Base-by-base conservation (phyloP, 2,329 filamentous ascomycete species). In the Fulvia fulva region DNA sequence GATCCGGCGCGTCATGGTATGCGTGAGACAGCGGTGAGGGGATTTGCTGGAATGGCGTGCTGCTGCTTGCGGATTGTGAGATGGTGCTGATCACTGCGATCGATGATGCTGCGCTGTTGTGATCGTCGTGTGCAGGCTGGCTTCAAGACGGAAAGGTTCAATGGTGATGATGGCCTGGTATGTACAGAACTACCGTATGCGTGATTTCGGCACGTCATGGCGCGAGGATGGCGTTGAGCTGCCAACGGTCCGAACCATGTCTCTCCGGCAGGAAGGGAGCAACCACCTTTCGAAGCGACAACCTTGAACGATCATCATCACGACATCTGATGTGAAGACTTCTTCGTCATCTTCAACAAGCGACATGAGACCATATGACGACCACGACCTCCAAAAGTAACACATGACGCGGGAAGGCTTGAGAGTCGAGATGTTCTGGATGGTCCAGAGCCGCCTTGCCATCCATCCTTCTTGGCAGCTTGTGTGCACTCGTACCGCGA, bases 1-100 rank as follows among this genome's bases (percentile, higher is more conserved):
- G 19, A 77, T 71, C 60, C 75, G 73, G 34, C 78, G 73, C 61
- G 78, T 79, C 78, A 81, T 81, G 68, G 47, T 30, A 32, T 19
- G 46, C 16, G 16, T 14, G 28, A 19, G 21, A 41, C 5, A 26
- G 32, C 30, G 51, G 34, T 26, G 34, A 23, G 3, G 32, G 21
- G 21, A 32, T 32, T 1, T 32, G 28, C 2, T 32, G 8, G 28
- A 12, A 37, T 28, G 51, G 51, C 37, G 51, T 25, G 21, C 21
- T 41, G 28, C 37, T 37, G 32, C 8, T 5, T 30, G 50, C 50
- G 30, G 50, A 51, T 30, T 26, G 47, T 21, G 47, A 32, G 30
- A 30, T 30, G 46, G 3, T 50, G 46, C 28, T 21, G 49, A 51
- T 26, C 47, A 19, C 37, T n/a, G 37, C n/a, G 37, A 2, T 34